These are phyloP conservation scores for Candida nanaspora DNA, from an alignment of 805 yeast genomes.

Conservation along the genomic window DNA sequence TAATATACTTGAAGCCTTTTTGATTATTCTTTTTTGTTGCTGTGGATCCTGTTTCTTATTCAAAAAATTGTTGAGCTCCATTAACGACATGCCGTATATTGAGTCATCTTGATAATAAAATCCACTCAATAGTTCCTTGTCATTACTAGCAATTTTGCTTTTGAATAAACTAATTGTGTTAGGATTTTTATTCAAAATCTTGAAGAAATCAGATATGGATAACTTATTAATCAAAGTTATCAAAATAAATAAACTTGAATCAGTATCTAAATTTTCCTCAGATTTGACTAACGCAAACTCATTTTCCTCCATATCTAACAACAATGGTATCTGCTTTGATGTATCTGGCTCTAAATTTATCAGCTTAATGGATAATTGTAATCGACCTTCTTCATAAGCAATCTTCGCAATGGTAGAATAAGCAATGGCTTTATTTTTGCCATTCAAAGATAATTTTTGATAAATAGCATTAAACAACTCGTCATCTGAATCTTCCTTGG, in stretches of 20 bases:
- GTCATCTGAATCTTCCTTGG: conserved; percentile 48
- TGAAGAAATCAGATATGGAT: conserved; percentile 62
- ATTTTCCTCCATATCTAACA: conserved; percentile 65
- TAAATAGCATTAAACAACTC: conserved; percentile 46
- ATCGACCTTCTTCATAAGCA: conserved; percentile 80
- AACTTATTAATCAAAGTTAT: conserved; percentile 46
- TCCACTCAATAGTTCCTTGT: conserved; percentile 37
- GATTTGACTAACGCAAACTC: conserved; percentile 64
- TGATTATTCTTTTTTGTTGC: conserved; percentile 17
- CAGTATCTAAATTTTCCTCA: conserved; percentile 52
- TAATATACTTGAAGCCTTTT: conserved; percentile 22
- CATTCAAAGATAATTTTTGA: conserved; percentile 30
- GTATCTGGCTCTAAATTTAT: conserved; percentile 62
- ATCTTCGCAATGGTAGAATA: conserved; percentile 52
- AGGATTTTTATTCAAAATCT: conserved; percentile 44
- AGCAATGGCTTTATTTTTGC: conserved; percentile 34
- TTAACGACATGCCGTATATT: conserved; percentile 36
- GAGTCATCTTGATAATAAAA: conserved; percentile 62
- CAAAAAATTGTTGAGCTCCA: conserved; percentile 23
- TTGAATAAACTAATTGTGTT: conserved; percentile 33
- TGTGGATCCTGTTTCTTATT: conserved; percentile 6
- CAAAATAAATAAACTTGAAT: conserved; percentile 52
- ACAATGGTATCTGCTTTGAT: conserved; percentile 51
- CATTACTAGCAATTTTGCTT: conserved; percentile 24
- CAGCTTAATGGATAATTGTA: conserved; percentile 57